Base-by-base conservation (phyloP, 805 yeast genomes). In the Metschnikowia lunata region DNA sequence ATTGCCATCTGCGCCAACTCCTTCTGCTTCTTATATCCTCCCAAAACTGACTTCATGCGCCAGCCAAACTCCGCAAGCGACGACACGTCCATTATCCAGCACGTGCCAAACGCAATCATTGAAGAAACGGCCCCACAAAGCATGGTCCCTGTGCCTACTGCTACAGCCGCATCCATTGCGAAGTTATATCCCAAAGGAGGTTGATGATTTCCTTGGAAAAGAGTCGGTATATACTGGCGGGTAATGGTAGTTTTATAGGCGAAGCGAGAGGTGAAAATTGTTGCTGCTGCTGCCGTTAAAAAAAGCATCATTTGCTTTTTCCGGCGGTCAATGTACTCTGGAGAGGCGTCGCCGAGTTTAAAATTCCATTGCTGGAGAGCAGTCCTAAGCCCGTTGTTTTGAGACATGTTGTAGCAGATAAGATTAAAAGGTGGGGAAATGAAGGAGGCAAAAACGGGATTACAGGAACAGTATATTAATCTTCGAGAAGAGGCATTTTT, bases 161-260 rank as follows among this genome's bases (percentile, higher is more conserved):
- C 97, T 34, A 82, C 80, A 30, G 88, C 78, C 1, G 96, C 96
- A 61, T 89, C 96, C 43, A 80, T 78, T 49, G 86, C 80, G 59
- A 86, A 82, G 28, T 85, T 83, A 57, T 83, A 85, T 34, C 71
- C 58, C n/a, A 80, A 72, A 6, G 96, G 96, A 2, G 95, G 95
- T 45, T 79, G 76, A 56, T 88, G 91, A 63, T 89, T 89, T 10
- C 90, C 88, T 55, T 87, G 89, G 64, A 86, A 90, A 55, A 82
- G 72, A 35, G 75, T 75, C 7, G 97, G 97, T 6, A 80, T 68
- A 63, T 79, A 88, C 63, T 84, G 82, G 54, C 96, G 74, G 23
- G 83, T 67, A 32, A 80, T 69, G 4, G 91, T 82, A 14, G 93
- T 85, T 57, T 85, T 75, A 61, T 82, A 82, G 13, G 95, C 90